phyloP scores from a whole-genome alignment of 139 green algal species.

The Chlamydomonas asymmetrica region DNA sequence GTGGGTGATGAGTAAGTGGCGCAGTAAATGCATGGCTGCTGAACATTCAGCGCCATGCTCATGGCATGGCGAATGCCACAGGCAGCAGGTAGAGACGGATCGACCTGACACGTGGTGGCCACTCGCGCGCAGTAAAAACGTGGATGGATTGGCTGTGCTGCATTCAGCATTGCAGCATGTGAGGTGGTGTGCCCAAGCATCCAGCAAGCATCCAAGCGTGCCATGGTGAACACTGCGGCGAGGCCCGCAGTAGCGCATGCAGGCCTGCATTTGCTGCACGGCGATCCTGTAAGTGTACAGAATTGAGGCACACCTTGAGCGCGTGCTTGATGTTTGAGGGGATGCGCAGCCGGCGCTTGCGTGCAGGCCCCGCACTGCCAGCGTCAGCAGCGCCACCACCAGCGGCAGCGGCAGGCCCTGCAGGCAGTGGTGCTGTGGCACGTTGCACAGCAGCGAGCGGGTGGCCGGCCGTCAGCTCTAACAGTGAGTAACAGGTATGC shows the following conservation, averaged over 20 bases:
- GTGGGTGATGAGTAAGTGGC: not conserved
- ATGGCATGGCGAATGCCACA: not conserved
- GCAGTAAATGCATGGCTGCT: not conserved
- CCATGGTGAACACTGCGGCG: not conserved
- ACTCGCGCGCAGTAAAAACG: not conserved
- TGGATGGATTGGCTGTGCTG: not conserved
- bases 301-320: not conserved
- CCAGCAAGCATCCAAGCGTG: not conserved
- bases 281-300: not conserved
- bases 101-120: not conserved
- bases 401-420: no score
- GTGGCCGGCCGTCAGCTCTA: no score
- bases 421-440: no score
- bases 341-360: not conserved
- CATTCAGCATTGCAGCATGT: no score
- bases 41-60: not conserved
- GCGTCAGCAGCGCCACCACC: no score
- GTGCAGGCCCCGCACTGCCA: no score
- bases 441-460: no score
- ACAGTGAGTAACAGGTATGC: no score
- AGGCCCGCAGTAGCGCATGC: not conserved
- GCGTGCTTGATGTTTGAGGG: conserved; percentile 3
- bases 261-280: not conserved
- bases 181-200: not conserved
- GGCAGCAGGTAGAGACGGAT: not conserved